phyloP scores from a whole-genome alignment of 139 green algal species.

The Pleodorina starrii region DNA sequence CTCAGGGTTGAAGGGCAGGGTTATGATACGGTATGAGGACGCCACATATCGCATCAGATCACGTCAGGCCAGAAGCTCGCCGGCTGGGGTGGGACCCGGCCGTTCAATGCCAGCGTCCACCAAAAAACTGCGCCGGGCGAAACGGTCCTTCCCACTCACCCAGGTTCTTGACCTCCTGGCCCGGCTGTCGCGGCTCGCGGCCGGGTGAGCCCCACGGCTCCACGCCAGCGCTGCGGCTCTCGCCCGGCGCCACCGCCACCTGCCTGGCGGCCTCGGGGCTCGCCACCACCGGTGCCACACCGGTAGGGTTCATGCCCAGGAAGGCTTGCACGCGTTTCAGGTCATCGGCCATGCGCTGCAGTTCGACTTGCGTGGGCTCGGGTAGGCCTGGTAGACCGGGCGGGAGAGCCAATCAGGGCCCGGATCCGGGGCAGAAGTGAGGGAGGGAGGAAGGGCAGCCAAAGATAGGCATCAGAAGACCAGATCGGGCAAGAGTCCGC shows the following conservation, averaged over 20 bases:
- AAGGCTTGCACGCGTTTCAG: constrained; percentile 23
- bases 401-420: not conserved
- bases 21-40: too few species aligned
- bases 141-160: not conserved
- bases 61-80: too few species aligned
- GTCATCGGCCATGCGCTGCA: constrained; percentile 7
- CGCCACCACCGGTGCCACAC: not conserved
- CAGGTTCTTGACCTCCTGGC: constrained; percentile 10
- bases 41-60: too few species aligned
- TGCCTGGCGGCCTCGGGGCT: not conserved
- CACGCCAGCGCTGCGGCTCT: not conserved
- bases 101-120: too few species aligned
- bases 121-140: too few species aligned
- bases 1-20: too few species aligned
- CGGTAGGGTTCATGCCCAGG: constrained; percentile 2
- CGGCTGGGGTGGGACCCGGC: too few species aligned
- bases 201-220: constrained; percentile 10
- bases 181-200: constrained; percentile 2
- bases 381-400: not conserved
- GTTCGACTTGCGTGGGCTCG: constrained; percentile 9
- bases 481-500: too few species aligned
- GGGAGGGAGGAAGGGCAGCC: not conserved
- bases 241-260: not conserved
- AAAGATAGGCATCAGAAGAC: not conserved
- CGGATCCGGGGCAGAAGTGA: not conserved